These are phyloP conservation scores for Hirschfeldia incana DNA, from an alignment of 345 rosid genomes.

Conservation along the genomic window DNA sequence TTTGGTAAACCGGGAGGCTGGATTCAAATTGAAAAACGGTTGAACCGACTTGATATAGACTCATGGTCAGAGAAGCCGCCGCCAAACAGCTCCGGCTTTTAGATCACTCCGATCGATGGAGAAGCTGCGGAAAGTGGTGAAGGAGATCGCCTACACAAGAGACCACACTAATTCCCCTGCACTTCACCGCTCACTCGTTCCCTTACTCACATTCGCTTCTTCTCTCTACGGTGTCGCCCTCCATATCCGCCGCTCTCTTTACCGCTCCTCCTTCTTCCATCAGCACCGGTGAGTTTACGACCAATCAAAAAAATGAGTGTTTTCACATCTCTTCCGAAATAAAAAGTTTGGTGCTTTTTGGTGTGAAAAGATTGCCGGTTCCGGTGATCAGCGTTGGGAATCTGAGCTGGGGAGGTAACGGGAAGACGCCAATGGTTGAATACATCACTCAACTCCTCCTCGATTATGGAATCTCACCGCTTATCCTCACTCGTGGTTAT, in stretches of 20 bases:
- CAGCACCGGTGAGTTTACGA: slow-evolving; percentile 46
- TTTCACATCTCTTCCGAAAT: neutral
- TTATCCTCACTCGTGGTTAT: slow-evolving; percentile 87
- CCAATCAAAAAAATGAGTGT: neutral
- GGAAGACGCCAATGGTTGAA: slow-evolving; percentile 96
- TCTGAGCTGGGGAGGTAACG: slow-evolving; percentile 91
- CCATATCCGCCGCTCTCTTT: slow-evolving; percentile 55
- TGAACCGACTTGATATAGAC: neutral
- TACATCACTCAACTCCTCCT: slow-evolving; percentile 52
- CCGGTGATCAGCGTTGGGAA: slow-evolving; percentile 92
- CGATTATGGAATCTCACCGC: slow-evolving; percentile 63
- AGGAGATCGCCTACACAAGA: slow-evolving; percentile 63
- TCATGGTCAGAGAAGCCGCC: neutral
- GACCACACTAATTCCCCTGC: slow-evolving; percentile 44
- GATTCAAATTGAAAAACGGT: neutral
- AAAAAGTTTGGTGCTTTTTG: neutral
- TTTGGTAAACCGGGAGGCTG: neutral
- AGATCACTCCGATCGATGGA: slow-evolving; percentile 43
- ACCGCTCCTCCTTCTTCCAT: slow-evolving; percentile 51
- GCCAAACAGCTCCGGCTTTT: neutral
- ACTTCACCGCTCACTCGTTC: slow-evolving; percentile 55
- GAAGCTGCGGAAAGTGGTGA: slow-evolving; percentile 53
- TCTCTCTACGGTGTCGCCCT: slow-evolving; percentile 55
- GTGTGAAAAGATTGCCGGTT: slow-evolving; percentile 59
- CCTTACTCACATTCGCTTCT: slow-evolving; percentile 57